Conservation (phyloP, 257 asterid species). For the Solanum etuberosum region DNA sequence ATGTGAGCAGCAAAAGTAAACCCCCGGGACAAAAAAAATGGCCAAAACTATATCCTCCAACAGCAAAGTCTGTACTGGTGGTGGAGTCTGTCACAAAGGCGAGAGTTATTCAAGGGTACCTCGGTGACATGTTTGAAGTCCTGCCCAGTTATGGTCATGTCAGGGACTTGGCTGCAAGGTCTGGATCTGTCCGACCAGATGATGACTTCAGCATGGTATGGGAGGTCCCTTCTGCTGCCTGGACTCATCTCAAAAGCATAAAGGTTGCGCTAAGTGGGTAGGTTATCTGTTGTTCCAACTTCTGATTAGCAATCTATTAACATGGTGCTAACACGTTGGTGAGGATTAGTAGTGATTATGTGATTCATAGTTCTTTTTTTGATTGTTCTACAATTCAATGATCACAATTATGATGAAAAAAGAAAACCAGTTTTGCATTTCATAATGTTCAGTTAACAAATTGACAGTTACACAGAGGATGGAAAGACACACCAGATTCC, state of each 20-base stretch:
- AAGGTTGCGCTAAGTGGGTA: constrained; percentile 88
- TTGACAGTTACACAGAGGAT: not conserved
- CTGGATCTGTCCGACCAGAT: constrained; percentile 95
- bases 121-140: constrained; percentile 91
- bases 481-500: not conserved
- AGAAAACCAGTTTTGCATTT: not conserved
- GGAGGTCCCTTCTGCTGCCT: constrained; percentile 94
- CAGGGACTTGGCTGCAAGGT: constrained; percentile 91
- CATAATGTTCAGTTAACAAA: not conserved
- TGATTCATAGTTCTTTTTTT: not conserved
- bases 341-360: not conserved
- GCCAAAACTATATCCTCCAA: constrained; percentile 72
- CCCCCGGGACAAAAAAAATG: constrained; percentile 23
- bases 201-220: constrained; percentile 97
- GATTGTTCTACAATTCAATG: not conserved
- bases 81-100: constrained; percentile 90
- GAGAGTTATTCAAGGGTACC: constrained; percentile 88
- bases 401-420: not conserved
- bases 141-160: constrained; percentile 92
- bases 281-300: constrained; percentile 13
- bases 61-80: constrained; percentile 57
- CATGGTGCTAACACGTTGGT: not conserved
- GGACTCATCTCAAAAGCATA: constrained; percentile 93
- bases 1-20: constrained; percentile 14
- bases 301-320: not conserved